These are phyloP conservation scores for Drechslerella dactyloides DNA, from an alignment of 2,329 filamentous ascomycete genomes.

Conservation along the genomic window DNA sequence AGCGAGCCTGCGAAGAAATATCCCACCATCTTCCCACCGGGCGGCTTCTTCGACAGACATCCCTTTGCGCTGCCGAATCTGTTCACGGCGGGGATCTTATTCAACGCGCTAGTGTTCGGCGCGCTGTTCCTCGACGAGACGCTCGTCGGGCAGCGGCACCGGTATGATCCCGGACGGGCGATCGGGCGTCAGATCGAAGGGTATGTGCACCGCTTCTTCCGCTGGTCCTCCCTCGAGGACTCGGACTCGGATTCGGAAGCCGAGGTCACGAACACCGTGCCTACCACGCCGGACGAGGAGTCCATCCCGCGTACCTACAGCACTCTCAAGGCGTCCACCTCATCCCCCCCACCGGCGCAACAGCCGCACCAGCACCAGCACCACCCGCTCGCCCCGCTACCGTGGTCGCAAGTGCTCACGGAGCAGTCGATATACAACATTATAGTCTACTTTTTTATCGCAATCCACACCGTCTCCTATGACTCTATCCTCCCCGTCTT, in stretches of 20 bases:
- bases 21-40: conserved; percentile 72
- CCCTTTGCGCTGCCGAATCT: conserved; percentile 87
- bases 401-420: conserved; percentile 72
- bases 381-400: conserved; percentile 18
- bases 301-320: conserved; percentile 56
- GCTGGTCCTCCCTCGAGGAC: not conserved
- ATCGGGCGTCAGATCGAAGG: conserved; percentile 71
- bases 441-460: conserved; percentile 77
- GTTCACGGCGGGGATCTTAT: conserved; percentile 75
- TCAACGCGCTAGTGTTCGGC: conserved; percentile 75
- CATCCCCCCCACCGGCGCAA: conserved; percentile 1
- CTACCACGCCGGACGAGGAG: conserved; percentile 56
- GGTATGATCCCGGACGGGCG: conserved; percentile 75
- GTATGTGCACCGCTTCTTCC: conserved; percentile 55
- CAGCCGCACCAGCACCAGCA: conserved; percentile 56
- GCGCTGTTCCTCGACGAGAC: conserved; percentile 87
- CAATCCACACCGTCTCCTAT: conserved; percentile 80
- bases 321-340: conserved; percentile 7
- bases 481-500: conserved; percentile 90
- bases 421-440: conserved; percentile 77
- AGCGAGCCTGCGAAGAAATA: conserved; percentile 79
- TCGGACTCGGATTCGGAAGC: conserved; percentile 38
- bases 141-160: conserved; percentile 71
- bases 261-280: conserved; percentile 55
- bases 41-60: conserved; percentile 72